A percentile compares a stretch with the other conserved stretches of the same genome.
These are phyloP conservation scores for Candida buenavistaensis DNA, from an alignment of 1,139 yeast species.

Conservation along the genomic window DNA sequence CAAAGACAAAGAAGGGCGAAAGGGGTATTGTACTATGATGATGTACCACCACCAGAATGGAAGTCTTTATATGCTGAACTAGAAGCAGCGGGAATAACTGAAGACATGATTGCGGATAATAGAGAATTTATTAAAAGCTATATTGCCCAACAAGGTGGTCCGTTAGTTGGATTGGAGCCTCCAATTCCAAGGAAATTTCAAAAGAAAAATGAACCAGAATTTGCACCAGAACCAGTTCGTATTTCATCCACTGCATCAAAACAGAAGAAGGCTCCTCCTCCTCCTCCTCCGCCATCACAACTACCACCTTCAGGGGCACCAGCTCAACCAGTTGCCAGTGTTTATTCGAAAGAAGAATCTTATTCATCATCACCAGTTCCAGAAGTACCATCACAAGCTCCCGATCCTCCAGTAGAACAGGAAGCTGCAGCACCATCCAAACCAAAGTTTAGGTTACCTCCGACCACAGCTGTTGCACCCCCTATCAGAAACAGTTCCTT, in stretches of 20 bases:
- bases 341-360: slow-evolving; percentile 4
- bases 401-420: slow-evolving; percentile 14
- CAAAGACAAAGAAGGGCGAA: slow-evolving; percentile 58
- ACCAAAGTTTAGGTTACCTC: slow-evolving; percentile 29
- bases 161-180: slow-evolving; percentile 82
- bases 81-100: slow-evolving; percentile 77
- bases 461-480: slow-evolving; percentile 25
- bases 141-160: slow-evolving; percentile 77
- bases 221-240: slow-evolving; percentile 12
- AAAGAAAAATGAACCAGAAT: slow-evolving; percentile 14
- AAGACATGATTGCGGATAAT: slow-evolving; percentile 88
- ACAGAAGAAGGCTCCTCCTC: slow-evolving; percentile 45
- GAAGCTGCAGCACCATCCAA: slow-evolving; percentile 12
- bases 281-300: slow-evolving; percentile 49
- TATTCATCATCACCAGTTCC: slow-evolving; percentile 12
- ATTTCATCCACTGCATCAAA: slow-evolving; percentile 16
- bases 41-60: slow-evolving; percentile 86
- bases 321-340: slow-evolving; percentile 5
- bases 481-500: slow-evolving; percentile 35
- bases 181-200: slow-evolving; percentile 71
- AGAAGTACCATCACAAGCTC: slow-evolving; percentile 12
- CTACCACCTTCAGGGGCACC: slow-evolving; percentile 7
- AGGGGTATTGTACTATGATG: slow-evolving; percentile 72
- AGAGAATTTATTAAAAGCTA: slow-evolving; percentile 79
- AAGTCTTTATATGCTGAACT: slow-evolving; percentile 70